A percentile compares a stretch with the other conserved stretches of the same genome.
Conservation (phyloP, 2,329 filamentous ascomycete genomes). For the Orbilia blumenaviensis region DNA sequence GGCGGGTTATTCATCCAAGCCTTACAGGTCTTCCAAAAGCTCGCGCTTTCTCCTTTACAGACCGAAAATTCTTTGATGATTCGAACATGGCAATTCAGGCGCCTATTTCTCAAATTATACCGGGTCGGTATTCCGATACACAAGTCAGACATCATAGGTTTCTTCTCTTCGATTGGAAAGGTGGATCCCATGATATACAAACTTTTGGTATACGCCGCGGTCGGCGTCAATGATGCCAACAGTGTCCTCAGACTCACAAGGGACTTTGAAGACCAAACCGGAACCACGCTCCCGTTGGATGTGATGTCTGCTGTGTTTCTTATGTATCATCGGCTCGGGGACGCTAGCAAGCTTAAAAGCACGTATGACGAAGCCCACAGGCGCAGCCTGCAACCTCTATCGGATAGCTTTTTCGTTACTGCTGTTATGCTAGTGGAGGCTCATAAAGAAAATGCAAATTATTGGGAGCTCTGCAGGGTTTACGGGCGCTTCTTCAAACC, state of each 20-base stretch:
- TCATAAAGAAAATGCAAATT: constrained; percentile 5
- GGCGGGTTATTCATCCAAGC: constrained; percentile 39
- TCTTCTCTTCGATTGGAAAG: constrained; percentile 29
- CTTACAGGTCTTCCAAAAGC: constrained; percentile 41
- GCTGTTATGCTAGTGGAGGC: constrained; percentile 40
- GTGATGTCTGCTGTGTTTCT: constrained; percentile 30
- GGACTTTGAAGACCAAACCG: constrained; percentile 26
- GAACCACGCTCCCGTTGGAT: constrained; percentile 22
- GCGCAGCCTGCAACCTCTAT: constrained; percentile 22
- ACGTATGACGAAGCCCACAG: constrained; percentile 18
- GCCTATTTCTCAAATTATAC: constrained; percentile 42
- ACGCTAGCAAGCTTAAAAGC: constrained; percentile 1
- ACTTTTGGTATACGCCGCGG: constrained; percentile 29
- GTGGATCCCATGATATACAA: constrained; percentile 52
- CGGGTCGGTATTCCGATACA: constrained; percentile 44
- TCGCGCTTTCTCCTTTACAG: neutral
- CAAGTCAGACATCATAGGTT: constrained; percentile 20
- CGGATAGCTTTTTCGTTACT: constrained; percentile 37
- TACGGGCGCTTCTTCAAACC: constrained; percentile 38
- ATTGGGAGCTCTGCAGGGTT: constrained; percentile 34
- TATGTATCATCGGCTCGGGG: constrained; percentile 37
- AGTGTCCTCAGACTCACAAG: neutral
- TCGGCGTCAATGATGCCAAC: constrained; percentile 16
- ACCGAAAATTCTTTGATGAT: neutral
- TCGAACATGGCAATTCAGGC: constrained; percentile 40